A percentile compares a stretch with the other conserved stretches of the same genome.
These are phyloP conservation scores for Phytopythium kandeliae DNA, from an alignment of 352 stramenopile genomes.

Conservation along the genomic window DNA sequence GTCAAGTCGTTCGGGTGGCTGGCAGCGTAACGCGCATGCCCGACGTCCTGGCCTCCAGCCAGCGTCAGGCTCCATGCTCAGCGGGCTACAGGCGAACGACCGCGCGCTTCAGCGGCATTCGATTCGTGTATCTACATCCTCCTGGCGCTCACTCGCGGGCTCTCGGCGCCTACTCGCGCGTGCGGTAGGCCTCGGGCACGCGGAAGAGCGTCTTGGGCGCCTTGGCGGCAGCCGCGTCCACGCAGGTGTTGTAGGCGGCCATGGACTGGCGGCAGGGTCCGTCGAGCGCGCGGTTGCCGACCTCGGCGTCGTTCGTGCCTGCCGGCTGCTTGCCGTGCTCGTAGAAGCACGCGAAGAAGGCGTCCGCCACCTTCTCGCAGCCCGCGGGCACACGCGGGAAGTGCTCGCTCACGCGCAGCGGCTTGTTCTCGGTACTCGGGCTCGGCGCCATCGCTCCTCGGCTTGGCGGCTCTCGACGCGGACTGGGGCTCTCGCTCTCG, in stretches of 20 bases:
- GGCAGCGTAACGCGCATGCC: too few relatives aligned
- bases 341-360: conserved; percentile 83
- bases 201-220: conserved; percentile 74
- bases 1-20: too few relatives aligned
- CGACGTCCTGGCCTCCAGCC: background rate
- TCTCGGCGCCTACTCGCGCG: conserved; percentile 24
- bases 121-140: too few relatives aligned
- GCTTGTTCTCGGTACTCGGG: conserved; percentile 24
- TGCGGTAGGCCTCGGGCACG: conserved; percentile 75
- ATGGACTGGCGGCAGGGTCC: conserved; percentile 43
- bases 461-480: background rate
- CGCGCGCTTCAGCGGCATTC: too few relatives aligned
- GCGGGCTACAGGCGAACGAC: too few relatives aligned
- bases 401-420: conserved; percentile 59
- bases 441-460: conserved; percentile 7
- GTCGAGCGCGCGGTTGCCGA: conserved; percentile 58
- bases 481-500: background rate
- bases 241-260: conserved; percentile 70
- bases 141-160: too few relatives aligned
- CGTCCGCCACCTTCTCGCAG: conserved; percentile 60
- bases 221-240: conserved; percentile 47
- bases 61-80: too few relatives aligned
- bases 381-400: conserved; percentile 70
- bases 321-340: conserved; percentile 68
- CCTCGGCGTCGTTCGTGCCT: conserved; percentile 44